Evolutionary conservation across 768 basidiomycete genomes (phyloP), one percentile per base, ranked within the genome.

Genomic region (Xerocomellus intermedius): DNA sequence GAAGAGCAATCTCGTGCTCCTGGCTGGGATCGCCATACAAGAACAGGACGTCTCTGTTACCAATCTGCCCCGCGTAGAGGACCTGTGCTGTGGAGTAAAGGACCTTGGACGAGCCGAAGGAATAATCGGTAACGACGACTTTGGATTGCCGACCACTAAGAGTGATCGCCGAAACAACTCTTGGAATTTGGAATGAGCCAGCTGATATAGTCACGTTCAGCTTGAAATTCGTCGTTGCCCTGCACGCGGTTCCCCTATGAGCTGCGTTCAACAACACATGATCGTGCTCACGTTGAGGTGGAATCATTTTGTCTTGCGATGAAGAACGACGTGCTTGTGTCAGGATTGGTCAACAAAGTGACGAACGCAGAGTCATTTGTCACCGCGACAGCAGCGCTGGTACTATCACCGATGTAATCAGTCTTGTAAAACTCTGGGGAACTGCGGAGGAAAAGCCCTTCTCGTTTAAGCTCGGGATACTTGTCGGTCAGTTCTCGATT

Each of bases 351-450:
- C 45, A 94, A 71, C 19, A 83, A 64, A 0, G 87, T 89, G 17
- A 81, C 79, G 57, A 84, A 87, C 4, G 78, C 80, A 3, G 73
- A 75, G 0, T 78, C 54, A 54, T 80, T 79, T n/a, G 73, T 69
- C 41, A 76, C 64, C 0, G 57, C 62, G 24, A 79, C 76, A 13
- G 69, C 69, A 36, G 82, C 83, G 13, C 75, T 80, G 22, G 76
- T 79, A 22, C 82, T 77, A 61, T 89, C 80, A 4, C 83, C 85
- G 21, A 91, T 73, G 78, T 84, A 82, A 57, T 90, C 79, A 0
- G 91, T 94, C 73, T 91, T 88, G 70, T 84, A 82, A 66, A 93
- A 89, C 44, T 87, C 86, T 0, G 82, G 85, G 0, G 88, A 86
- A 58, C 86, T 88, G 26, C 91, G 84, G 19, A 93, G 70, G 77